Evolutionary conservation across 2,329 filamentous ascomycete species (phyloP).

Genomic region (Colletotrichum paranaense): DNA sequence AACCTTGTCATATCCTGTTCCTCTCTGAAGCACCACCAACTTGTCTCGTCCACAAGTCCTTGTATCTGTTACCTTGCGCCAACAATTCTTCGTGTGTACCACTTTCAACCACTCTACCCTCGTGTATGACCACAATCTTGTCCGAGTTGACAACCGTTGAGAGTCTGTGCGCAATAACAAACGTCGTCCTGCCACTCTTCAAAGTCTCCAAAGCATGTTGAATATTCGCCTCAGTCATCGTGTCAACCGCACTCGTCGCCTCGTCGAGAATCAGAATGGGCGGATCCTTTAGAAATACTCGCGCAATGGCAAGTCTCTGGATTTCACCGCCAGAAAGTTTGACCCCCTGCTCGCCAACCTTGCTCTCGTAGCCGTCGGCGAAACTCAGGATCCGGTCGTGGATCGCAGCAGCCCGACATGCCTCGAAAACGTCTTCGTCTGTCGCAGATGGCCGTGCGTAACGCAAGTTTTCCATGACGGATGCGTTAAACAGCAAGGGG

Average conservation of each 20-base stretch:
- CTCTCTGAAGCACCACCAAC: conserved; percentile 16
- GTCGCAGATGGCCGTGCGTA: conserved; percentile 11
- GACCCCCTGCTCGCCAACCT: conserved; percentile 74
- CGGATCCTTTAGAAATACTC: conserved; percentile 75
- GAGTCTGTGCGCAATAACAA: conserved; percentile 29
- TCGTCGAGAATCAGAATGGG: conserved; percentile 77
- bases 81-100: conserved; percentile 50
- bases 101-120: conserved; percentile 8
- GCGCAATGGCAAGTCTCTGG: conserved; percentile 78
- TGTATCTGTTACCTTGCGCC: conserved; percentile 59
- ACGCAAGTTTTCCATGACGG: conserved; percentile 75
- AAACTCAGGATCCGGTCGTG: conserved; percentile 66
- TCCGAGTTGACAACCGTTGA: conserved; percentile 20
- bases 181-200: conserved; percentile 54
- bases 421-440: background rate
- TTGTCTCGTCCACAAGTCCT: conserved; percentile 63
- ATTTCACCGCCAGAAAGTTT: conserved; percentile 79
- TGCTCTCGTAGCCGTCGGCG: conserved; percentile 67
- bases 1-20: background rate
- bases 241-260: conserved; percentile 73
- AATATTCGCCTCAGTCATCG: conserved; percentile 72
- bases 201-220: conserved; percentile 68
- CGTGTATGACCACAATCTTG: conserved; percentile 14
- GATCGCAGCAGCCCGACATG: conserved; percentile 60
- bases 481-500: conserved; percentile 75